Evolutionary conservation across 345 rosid species (phyloP).

Genomic region (Pistacia integerrima): DNA sequence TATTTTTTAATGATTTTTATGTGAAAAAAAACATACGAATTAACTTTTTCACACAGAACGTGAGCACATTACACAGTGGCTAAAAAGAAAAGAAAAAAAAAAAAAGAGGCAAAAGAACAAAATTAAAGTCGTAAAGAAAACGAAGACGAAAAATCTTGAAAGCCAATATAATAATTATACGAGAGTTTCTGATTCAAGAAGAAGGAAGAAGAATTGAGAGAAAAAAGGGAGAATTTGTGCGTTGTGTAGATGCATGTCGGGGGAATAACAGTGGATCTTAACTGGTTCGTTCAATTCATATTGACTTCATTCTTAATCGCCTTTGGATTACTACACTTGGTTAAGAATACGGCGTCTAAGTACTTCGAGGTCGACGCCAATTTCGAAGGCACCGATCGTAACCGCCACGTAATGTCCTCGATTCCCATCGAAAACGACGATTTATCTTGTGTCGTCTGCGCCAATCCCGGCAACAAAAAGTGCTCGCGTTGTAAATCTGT

Average conservation of each 20-base stretch:
- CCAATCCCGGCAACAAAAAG: conserved; percentile 28
- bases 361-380: conserved; percentile 86
- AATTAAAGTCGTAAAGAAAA: not conserved
- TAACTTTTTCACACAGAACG: not conserved
- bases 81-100: not conserved
- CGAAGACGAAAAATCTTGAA: not conserved
- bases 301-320: conserved; percentile 53
- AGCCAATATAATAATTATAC: not conserved
- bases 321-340: conserved; percentile 56
- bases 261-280: conserved; percentile 69
- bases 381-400: conserved; percentile 45
- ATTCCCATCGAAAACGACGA: conserved; percentile 17
- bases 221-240: conserved; percentile 18
- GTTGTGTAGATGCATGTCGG: conserved; percentile 79
- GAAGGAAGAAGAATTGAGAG: not conserved
- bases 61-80: not conserved
- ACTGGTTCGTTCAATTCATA: conserved; percentile 69
- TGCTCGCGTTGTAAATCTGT: conserved; percentile 69
- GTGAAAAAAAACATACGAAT: no score
- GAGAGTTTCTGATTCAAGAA: not conserved
- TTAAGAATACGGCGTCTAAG: conserved; percentile 78
- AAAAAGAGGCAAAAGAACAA: not conserved
- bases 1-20: no score
- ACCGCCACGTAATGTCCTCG: conserved; percentile 2
- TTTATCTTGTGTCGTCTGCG: conserved; percentile 39